Evolutionary conservation across 2,329 filamentous ascomycete species (phyloP).

Genomic region (Mycogone perniciosa): DNA sequence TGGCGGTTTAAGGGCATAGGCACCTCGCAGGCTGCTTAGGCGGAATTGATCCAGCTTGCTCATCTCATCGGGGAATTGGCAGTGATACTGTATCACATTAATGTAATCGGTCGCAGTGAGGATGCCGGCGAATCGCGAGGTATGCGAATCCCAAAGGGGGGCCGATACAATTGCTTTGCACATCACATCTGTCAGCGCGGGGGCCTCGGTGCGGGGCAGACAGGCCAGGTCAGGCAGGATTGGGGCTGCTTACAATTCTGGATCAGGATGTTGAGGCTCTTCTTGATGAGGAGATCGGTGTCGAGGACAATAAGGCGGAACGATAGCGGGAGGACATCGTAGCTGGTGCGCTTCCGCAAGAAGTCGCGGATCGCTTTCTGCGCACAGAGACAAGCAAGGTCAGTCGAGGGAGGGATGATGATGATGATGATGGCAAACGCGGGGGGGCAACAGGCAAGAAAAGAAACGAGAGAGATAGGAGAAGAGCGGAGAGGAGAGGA

Average conservation of each 20-base stretch:
- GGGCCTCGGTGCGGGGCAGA: not conserved
- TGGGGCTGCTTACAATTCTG: conserved; percentile 72
- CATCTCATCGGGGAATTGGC: conserved; percentile 87
- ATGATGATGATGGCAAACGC: not conserved
- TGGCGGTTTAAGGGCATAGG: conserved; percentile 17
- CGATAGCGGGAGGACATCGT: conserved; percentile 93
- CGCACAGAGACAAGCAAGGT: conserved; percentile 16
- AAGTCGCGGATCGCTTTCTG: conserved; percentile 92
- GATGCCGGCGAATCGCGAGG: conserved; percentile 86
- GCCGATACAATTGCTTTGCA: conserved; percentile 86
- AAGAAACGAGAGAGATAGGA: not conserved
- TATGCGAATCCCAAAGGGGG: conserved; percentile 91
- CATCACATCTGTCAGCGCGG: conserved; percentile 3
- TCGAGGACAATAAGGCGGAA: conserved; percentile 96
- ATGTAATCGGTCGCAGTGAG: conserved; percentile 96
- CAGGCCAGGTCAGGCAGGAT: conserved; percentile 1
- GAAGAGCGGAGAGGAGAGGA: not conserved
- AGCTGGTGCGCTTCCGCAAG: conserved; percentile 91
- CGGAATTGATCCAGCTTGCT: conserved; percentile 90
- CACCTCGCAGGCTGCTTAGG: conserved; percentile 84
- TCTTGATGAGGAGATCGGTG: conserved; percentile 90
- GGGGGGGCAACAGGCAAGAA: not conserved
- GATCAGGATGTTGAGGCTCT: conserved; percentile 89
- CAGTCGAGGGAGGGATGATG: not conserved
- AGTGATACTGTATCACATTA: conserved; percentile 98